Conservation (phyloP, 2,329 filamentous ascomycete species). For the Leptographium wingfieldii region DNA sequence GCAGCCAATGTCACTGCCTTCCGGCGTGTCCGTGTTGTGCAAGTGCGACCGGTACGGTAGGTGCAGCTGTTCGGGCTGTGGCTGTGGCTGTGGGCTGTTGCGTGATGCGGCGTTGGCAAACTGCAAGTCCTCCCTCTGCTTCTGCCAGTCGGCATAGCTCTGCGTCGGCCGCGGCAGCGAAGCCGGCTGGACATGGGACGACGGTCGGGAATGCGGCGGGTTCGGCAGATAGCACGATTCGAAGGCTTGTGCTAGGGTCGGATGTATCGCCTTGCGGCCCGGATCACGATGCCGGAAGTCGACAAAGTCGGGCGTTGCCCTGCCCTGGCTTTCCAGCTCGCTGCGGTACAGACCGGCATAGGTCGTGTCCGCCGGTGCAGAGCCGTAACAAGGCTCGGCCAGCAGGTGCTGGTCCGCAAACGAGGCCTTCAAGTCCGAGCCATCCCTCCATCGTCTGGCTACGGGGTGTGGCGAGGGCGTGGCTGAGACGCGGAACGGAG, state of each 20-base stretch:
- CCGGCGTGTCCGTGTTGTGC: not conserved
- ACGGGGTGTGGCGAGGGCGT: not conserved
- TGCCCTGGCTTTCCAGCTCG: not conserved
- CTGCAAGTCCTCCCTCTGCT: not conserved
- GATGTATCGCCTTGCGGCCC: not conserved
- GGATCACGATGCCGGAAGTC: not conserved
- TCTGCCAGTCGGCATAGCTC: not conserved
- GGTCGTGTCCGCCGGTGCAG: not conserved
- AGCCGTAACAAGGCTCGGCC: not conserved
- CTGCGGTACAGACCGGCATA: not conserved
- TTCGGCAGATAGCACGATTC: not conserved
- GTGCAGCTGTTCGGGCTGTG: not conserved
- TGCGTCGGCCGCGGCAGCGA: not conserved
- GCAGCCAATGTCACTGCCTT: not conserved
- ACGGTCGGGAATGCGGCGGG: not conserved
- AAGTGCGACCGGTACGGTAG: not conserved
- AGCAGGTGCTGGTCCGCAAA: not conserved
- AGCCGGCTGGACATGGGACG: not conserved
- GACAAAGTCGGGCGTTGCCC: not conserved
- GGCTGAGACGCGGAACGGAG: not conserved
- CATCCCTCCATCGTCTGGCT: not conserved
- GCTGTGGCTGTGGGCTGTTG: not conserved
- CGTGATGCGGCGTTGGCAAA: not conserved
- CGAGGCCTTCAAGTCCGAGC: not conserved
- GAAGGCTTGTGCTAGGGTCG: not conserved